These are phyloP conservation scores for Thalia dealbata DNA, from an alignment of 176 grass and related monocot genomes.

Conservation along the genomic window DNA sequence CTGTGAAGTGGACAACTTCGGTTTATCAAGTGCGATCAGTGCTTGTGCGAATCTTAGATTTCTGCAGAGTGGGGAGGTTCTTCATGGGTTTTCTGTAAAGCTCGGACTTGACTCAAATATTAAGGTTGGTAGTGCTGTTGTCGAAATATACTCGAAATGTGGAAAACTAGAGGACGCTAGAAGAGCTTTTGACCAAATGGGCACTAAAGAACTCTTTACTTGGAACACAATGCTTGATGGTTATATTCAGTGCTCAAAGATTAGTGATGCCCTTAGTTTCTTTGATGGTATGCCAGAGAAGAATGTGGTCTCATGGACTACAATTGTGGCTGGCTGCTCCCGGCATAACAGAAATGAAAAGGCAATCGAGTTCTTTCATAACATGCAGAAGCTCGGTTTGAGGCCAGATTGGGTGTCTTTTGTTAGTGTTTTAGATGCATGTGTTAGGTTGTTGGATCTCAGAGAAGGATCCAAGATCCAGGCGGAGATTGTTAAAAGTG, in stretches of 20 bases:
- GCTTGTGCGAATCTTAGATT: constrained; percentile 25
- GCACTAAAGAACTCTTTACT: constrained; percentile 19
- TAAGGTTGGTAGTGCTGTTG: constrained; percentile 18
- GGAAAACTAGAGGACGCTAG: constrained; percentile 12
- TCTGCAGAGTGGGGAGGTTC: not conserved
- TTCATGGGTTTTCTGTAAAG: constrained; percentile 20
- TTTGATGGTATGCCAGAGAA: constrained; percentile 15
- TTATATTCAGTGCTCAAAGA: constrained; percentile 21
- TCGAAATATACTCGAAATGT: constrained; percentile 20
- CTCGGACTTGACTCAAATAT: constrained; percentile 20
- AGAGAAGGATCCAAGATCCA: constrained; percentile 21
- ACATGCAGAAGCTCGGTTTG: constrained; percentile 4
- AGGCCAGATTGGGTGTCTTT: constrained; percentile 12
- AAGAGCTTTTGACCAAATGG: constrained; percentile 13
- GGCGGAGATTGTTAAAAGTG: constrained; percentile 11
- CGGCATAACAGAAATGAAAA: constrained; percentile 12
- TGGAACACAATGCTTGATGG: constrained; percentile 26
- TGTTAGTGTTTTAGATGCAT: constrained; percentile 24
- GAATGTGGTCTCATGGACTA: constrained; percentile 30
- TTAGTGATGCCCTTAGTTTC: constrained; percentile 13
- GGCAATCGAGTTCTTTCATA: constrained; percentile 9
- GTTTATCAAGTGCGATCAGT: constrained; percentile 18
- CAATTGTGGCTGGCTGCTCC: constrained; percentile 14
- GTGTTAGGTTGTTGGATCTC: constrained; percentile 10
- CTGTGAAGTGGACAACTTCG: constrained; percentile 13